These are phyloP conservation scores for Saraca asoca DNA, from an alignment of 331 rosid genomes.

Conservation along the genomic window DNA sequence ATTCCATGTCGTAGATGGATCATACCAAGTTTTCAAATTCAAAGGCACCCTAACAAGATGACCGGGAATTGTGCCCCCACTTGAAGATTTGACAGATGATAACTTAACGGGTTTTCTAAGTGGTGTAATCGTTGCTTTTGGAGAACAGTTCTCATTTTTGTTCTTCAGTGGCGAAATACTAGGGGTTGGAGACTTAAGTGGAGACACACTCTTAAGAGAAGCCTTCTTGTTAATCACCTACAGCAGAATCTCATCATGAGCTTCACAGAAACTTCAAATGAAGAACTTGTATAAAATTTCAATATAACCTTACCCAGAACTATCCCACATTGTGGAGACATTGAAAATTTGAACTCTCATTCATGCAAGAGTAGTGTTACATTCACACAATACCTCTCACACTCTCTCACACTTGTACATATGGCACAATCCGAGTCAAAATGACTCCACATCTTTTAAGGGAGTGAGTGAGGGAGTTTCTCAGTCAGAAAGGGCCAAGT, in stretches of 20 bases:
- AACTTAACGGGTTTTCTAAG: conserved; percentile 38
- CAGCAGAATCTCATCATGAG: conserved; percentile 35
- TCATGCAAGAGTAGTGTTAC: too few species aligned
- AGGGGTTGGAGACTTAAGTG: conserved; percentile 38
- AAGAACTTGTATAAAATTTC: conserved; percentile 8
- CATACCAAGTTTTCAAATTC: conserved; percentile 42
- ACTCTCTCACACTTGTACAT: too few species aligned
- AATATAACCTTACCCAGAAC: conserved; percentile 9
- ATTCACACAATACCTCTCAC: too few species aligned
- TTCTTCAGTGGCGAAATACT: conserved; percentile 53
- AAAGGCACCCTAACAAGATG: conserved; percentile 56
- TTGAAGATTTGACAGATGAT: neutral
- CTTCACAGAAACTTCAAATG: conserved; percentile 20
- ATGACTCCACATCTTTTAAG: neutral
- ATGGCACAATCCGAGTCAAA: too few species aligned
- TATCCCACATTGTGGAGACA: neutral
- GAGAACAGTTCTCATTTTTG: conserved; percentile 48
- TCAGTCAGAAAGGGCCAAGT: too few species aligned
- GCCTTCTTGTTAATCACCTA: conserved; percentile 49
- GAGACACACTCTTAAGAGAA: conserved; percentile 40
- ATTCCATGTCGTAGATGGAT: conserved; percentile 48
- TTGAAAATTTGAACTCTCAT: neutral
- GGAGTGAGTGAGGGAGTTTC: too few species aligned
- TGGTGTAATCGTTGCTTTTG: conserved; percentile 33
- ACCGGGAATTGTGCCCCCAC: conserved; percentile 17